Conservation (phyloP, 2,329 filamentous ascomycete genomes). For the Microascus cirrosus region DNA sequence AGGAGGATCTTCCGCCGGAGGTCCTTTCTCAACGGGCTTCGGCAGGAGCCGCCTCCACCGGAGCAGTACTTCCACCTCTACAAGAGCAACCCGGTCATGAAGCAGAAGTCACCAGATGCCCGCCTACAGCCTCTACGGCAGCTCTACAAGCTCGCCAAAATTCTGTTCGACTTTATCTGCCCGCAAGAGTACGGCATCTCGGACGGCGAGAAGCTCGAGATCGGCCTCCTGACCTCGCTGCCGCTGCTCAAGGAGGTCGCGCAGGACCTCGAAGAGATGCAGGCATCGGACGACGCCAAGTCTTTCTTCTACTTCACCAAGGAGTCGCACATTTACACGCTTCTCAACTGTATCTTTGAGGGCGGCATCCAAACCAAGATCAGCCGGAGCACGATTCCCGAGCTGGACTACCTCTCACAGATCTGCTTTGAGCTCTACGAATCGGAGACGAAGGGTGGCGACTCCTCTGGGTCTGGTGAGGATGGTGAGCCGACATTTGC, state of each 20-base stretch:
- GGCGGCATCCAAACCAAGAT: constrained; percentile 97
- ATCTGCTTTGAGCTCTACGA: constrained; percentile 99
- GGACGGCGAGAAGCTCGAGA: constrained; percentile 94
- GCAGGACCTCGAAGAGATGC: constrained; percentile 90
- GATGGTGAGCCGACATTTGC: constrained; percentile 63
- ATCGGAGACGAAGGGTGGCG: constrained; percentile 59
- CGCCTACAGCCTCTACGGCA: constrained; percentile 83
- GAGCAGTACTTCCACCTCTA: constrained; percentile 86
- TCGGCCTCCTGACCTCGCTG: constrained; percentile 85
- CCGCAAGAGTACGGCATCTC: constrained; percentile 97
- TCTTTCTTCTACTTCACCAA: constrained; percentile 99
- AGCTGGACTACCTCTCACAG: constrained; percentile 93
- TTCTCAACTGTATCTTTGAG: constrained; percentile 95
- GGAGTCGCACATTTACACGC: constrained; percentile 95
- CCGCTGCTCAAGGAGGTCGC: constrained; percentile 95
- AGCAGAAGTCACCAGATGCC: constrained; percentile 67
- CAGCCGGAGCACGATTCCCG: constrained; percentile 84
- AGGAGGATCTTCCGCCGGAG: constrained; percentile 47
- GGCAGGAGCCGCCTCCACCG: constrained; percentile 36
- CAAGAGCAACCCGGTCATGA: constrained; percentile 57
- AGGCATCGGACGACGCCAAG: constrained; percentile 87
- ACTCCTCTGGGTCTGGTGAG: constrained; percentile 14
- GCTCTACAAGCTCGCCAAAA: constrained; percentile 85
- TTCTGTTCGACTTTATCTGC: constrained; percentile 96
- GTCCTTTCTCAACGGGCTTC: constrained; percentile 45